Base-by-base conservation (phyloP, 176 grass and related monocot genomes). In the Olyra latifolia region DNA sequence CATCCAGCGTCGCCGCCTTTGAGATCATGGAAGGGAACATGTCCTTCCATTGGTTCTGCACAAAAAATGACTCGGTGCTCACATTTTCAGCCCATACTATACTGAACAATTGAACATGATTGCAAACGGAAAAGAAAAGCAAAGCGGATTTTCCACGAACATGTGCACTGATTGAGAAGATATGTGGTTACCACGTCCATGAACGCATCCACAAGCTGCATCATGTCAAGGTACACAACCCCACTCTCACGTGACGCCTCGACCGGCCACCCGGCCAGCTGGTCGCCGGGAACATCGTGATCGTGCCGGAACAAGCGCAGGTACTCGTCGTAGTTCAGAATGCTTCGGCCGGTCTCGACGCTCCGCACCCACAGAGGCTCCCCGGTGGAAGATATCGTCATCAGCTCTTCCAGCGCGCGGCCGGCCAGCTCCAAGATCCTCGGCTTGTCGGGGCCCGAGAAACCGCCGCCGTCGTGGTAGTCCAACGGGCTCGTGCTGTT, bases 281-380 rank as follows among this genome's bases (percentile, higher is more conserved):
- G 63, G 25, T 89, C 87, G 13, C 63, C 87, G 42, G 72, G 38
- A 17, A 42, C 55, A 1, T 77, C 85, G 11, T 17, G 85, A 9
- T 17, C 48, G 0, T 13, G 78, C 42, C 32, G 62, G 80, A 98
- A 94, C 83, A 88, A 15, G n/a, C 88, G 83, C 53, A 90, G 15
- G 82, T 98, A 94, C 71, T 94, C 92, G 60, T 94, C 88, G 83
- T 92, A 91, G 72, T 92, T 89, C 25, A 94, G 88, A 77, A 94
- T 90, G 78, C 91, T 87, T 25, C 89, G 83, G 4, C 78, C 80
- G 25, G 92, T 93, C 80, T 94, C 90, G 12, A 93, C 68, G 66
- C 86, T 91, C 70, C 74, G 82, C 56, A 93, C 50, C 92, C 92
- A 94, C 61, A 98, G 80, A 12, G 95, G 95, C 70, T 89, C 83